Evolutionary conservation across 495 filamentous ascomycete genomes (phyloP), one percentile per base, ranked within the genome.

Genomic region (Durotheca rogersii): DNA sequence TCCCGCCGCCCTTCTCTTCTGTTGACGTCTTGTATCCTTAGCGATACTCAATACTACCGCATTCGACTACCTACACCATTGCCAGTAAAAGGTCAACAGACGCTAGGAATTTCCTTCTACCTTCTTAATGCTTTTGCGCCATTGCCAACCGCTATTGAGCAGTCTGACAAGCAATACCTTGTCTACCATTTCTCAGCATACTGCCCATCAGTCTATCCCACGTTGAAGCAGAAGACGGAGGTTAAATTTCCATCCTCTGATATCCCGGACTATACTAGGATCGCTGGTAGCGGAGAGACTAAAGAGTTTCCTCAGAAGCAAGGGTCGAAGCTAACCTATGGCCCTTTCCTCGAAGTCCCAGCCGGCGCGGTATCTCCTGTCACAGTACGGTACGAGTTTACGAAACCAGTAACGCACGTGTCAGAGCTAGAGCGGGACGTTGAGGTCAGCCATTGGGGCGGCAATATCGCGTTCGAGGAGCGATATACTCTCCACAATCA

Each of bases 371-470:
- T 76, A 14, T 78, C 90, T 61, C 82, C 84, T 7, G 76, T 90
- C 46, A 80, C 73, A 48, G 84, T 96, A 16, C 89, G 94, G 31
- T 97, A 94, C 71, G 90, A 97, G 62, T 96, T 95, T 77, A 98
- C 90, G 33, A 89, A 88, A 67, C 94, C 93, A 4, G 72, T 98
- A 31, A 85, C 83, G 44, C 87, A 89, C 58, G 79, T 86, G 29
- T 81, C 79, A 12, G 67, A 80, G 4, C 73, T 96, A 33, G 88
- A 96, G 74, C 84, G 93, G 17, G 90, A 96, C 59, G 71, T 98
- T 47, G 92, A 97, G 68, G 86, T 97, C 52, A 93, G 88, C 58
- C 94, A 97, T 67, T 98, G 93, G 93, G 93, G 93, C 51, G 94
- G 93, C 17, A 97, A 97, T 66, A 70, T 97, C 31, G 93, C 92